Evolutionary conservation across 1,284 basidiomycete genomes (phyloP).

Genomic region (Sporisorium graminicola): DNA sequence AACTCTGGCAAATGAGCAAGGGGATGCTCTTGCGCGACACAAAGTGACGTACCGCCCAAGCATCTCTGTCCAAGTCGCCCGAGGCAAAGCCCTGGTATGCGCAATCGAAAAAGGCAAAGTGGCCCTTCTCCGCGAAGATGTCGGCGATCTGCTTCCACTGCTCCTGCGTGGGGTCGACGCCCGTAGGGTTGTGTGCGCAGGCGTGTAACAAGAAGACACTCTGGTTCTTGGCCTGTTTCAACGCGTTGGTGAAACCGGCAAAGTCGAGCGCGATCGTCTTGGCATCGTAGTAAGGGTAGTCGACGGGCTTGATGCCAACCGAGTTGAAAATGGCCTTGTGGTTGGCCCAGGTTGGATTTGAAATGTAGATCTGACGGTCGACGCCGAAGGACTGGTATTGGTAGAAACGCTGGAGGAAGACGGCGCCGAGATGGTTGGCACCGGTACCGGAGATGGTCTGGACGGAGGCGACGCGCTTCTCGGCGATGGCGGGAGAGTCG

Average conservation of each 20-base stretch:
- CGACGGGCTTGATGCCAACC: slow-evolving; percentile 81
- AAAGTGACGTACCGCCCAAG: slow-evolving; percentile 94
- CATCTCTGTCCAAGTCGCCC: slow-evolving; percentile 88
- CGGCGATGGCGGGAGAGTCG: slow-evolving; percentile 79
- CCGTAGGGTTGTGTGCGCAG: slow-evolving; percentile 94
- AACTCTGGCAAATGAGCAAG: slow-evolving; percentile 91
- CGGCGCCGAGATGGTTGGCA: slow-evolving; percentile 89
- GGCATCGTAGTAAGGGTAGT: slow-evolving; percentile 91
- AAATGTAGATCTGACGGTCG: slow-evolving; percentile 78
- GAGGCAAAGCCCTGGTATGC: slow-evolving; percentile 94
- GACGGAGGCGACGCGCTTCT: slow-evolving; percentile 72
- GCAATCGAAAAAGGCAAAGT: slow-evolving; percentile 93
- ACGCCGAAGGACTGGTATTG: slow-evolving; percentile 70
- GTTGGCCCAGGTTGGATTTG: slow-evolving; percentile 95
- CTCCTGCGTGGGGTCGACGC: slow-evolving; percentile 89
- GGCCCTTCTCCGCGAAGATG: slow-evolving; percentile 80
- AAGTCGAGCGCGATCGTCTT: slow-evolving; percentile 90
- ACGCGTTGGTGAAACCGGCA: slow-evolving; percentile 78
- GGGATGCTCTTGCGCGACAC: slow-evolving; percentile 78
- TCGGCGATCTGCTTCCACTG: slow-evolving; percentile 88
- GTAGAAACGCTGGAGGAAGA: slow-evolving; percentile 90
- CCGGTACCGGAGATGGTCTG: slow-evolving; percentile 92
- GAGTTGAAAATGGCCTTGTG: slow-evolving; percentile 90
- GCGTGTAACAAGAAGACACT: slow-evolving; percentile 92
- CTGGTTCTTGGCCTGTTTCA: slow-evolving; percentile 74